phyloP scores from a whole-genome alignment of 2,329 filamentous ascomycete species.

The Arthroderma sp. region DNA sequence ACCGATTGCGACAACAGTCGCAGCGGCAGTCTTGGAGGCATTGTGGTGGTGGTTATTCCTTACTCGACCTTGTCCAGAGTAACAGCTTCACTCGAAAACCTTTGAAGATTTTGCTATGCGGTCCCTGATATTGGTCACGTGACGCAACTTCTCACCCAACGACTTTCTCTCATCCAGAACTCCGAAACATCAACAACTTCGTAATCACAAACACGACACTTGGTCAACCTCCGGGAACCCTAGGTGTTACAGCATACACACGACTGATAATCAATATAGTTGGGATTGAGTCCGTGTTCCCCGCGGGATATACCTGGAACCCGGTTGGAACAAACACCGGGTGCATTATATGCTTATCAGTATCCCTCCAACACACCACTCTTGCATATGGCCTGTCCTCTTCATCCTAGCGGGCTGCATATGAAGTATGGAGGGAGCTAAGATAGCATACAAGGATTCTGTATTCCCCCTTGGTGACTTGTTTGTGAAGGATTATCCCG shows the following conservation, averaged over 20 bases:
- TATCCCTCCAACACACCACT: not conserved
- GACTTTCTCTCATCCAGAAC: not conserved
- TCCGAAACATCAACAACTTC: not conserved
- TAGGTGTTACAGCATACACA: not conserved
- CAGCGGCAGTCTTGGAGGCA: slow-evolving; percentile 15
- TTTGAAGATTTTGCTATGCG: not conserved
- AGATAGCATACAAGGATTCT: not conserved
- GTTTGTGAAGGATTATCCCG: not conserved
- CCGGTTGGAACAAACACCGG: not conserved
- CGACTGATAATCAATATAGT: not conserved
- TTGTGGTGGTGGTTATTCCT: slow-evolving; percentile 6
- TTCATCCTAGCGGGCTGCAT: not conserved
- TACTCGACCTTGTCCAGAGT: not conserved
- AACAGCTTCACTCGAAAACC: not conserved
- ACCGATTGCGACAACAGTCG: slow-evolving; percentile 14
- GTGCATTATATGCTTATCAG: not conserved
- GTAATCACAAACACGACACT: not conserved
- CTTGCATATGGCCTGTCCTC: not conserved
- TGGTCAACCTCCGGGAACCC: not conserved
- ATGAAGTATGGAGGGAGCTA: not conserved
- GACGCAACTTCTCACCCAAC: not conserved
- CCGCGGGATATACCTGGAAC: not conserved
- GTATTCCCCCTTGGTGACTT: not conserved
- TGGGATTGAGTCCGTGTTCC: not conserved
- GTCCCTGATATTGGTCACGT: not conserved